These are phyloP conservation scores for Delonix regia DNA, from an alignment of 306 rosid genomes.

Conservation along the genomic window DNA sequence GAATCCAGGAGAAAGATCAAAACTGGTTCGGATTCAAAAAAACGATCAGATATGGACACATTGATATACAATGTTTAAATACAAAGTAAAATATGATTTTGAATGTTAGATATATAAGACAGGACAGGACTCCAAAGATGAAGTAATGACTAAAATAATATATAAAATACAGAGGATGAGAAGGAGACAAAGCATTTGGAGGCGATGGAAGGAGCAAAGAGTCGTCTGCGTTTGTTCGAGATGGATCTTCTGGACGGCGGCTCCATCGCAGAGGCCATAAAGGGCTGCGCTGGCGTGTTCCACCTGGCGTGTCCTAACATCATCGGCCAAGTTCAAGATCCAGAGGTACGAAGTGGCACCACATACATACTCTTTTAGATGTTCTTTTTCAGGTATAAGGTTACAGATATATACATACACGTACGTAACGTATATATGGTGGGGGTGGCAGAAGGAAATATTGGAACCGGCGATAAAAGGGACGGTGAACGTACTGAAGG, in stretches of 20 bases:
- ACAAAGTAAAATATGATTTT: neutral
- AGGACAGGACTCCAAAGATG: too few relatives aligned
- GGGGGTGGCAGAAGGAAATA: constrained; percentile 31
- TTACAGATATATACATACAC: too few relatives aligned
- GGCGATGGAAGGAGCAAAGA: constrained; percentile 60
- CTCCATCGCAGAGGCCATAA: constrained; percentile 58
- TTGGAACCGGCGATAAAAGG: constrained; percentile 91
- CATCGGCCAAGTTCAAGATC: constrained; percentile 69
- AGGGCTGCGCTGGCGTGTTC: constrained; percentile 79
- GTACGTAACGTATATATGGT: too few relatives aligned
- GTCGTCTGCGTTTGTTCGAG: constrained; percentile 60
- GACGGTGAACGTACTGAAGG: constrained; percentile 71
- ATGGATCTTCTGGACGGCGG: constrained; percentile 77
- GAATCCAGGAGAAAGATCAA: neutral
- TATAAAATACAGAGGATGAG: constrained; percentile 55
- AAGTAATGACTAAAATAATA: neutral
- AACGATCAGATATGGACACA: too few relatives aligned
- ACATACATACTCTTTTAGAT: neutral
- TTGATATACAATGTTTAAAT: neutral
- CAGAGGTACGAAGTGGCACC: constrained; percentile 48
- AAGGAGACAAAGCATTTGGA: constrained; percentile 76
- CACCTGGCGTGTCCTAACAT: constrained; percentile 87
- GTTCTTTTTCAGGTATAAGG: too few relatives aligned
- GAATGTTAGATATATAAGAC: too few relatives aligned
- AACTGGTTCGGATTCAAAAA: neutral